Evolutionary conservation across 78 protist species (phyloP), one percentile per base, ranked within the genome.

Genomic region (Dictyostelium discoideum): DNA sequence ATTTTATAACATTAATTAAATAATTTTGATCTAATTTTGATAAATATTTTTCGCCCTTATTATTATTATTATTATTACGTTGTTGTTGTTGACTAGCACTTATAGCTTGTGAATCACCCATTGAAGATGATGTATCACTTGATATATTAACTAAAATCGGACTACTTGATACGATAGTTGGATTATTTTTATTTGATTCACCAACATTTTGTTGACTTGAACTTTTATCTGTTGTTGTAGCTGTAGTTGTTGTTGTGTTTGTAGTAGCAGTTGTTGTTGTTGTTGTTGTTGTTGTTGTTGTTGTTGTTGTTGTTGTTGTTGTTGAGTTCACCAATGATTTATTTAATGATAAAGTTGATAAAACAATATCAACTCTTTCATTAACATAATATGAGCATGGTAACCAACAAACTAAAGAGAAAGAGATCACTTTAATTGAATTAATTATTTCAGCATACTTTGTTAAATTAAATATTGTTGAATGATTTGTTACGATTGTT

Each of bases 371-470:
- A 2, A 50, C 22, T 24, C 94, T 46, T 46, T 89, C 87, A 5
- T 67, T 65, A 13, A 18, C 16, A 67, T 67, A 80, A 63, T 42
- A 80, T 1, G 16, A 6, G 18, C 57, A 3, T 65, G 94, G 94
- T 16, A 81, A 40, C 94, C 94, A 89, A 24, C 79, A 54, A 24
- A 89, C 7, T 5, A 80, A 7, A 4, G 79, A 18, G n/a, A 89
- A 37, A 6, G 50, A 63, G 20, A 57, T 14, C 7, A 40, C n/a
- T 24, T 37, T 89, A 54, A 89, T 80, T 14, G 9, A 11, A 10
- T 81, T 37, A 46, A 40, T 65, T 40, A 48, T n/a, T n/a, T 24
- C n/a, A 1, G 20, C 8, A 67, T 89, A 18, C 24, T 79, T 65
- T n/a, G 22, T 8, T 9, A 39, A 14, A 18, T 54, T 50, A 11